Base-by-base conservation (phyloP, 2,329 filamentous ascomycete genomes). In the Ophiostoma triangulosporum region DNA sequence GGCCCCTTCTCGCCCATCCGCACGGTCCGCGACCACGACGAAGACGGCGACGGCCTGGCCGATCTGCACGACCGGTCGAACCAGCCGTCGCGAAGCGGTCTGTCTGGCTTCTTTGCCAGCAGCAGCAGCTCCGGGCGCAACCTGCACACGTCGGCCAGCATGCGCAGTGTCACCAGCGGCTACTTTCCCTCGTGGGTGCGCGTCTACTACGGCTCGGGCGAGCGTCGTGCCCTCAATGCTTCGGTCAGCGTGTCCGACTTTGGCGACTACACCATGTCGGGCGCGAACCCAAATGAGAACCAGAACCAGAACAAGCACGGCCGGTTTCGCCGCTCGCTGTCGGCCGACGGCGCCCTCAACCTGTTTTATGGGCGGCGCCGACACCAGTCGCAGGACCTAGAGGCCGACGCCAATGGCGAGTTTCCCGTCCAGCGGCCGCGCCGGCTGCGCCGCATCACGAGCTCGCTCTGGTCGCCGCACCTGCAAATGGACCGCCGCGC, bases 381-480 rank as follows among this genome's bases (percentile, higher is more conserved):
- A 40, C 68, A 6, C 51, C 40, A 9, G 24, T 9, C 26, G 26
- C 43, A 15, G 61, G 73, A 72, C n/a, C 66, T 77, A 64, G 72
- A 74, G 22, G 40, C 43, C 26, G 43, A 62, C 4, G 65, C 63
- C n/a, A 62, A 65, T 14, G 65, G 68, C 12, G 60, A 58, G 6
- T 55, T 63, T 54, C 52, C 56, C 33, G 55, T 52, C 26, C 58
- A 65, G 12, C 61, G 67, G 31, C 64, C 63, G 15, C 61, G 62
- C 11, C 61, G 63, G 12, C 59, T 69, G 14, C 66, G 64, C 59
- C 75, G 76, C 64, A 75, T 75, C 60, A 71, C 73, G 52, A 77
- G 82, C 35, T 75, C 78, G 59, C 74, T 85, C 58, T 88, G 84
- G 82, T 88, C 84, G 3, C 85, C 86, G 9, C 86, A 89, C 66